Base-by-base conservation (phyloP, 202 grass and related monocot genomes). In the Eragrostis tef region DNA sequence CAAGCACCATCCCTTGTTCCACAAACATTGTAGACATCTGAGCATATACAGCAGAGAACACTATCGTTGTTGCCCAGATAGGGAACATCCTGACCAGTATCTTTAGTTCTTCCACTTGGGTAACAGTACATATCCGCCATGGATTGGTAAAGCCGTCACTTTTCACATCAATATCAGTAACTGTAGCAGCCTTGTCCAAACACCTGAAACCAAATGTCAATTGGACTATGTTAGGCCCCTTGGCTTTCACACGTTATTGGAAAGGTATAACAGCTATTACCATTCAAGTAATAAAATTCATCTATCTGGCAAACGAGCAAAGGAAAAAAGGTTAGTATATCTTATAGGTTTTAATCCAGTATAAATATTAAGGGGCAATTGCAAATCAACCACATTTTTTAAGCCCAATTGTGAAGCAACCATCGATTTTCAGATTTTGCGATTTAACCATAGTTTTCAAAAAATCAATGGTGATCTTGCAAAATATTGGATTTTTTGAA, bases 21-120 rank as follows among this genome's bases (percentile, higher is more conserved):
- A 97, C 94, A 69, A 97, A 97, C 94, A 93, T 89, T 26, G 94
- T 97, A 19, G 94, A 87, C 26, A 91, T 97, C 79, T 97, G 91
- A 71, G 94, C 86, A 75, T 97, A 91, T 7, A 93, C 91, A 19
- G 91, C 88, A 5, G 94, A 97, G 74, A 97, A 97, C 14, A 97
- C 81, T 70, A 97, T 97, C 3, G 91, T 93, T 7, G 91, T 93
- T 21, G 88, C 94, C 94, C 91, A 97, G 41, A 97, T 63, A 60
- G 94, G 94, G 75, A 97, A 88, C 94, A 97, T 97, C 61, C 93
- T 81, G 52, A 97, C 43, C 9, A 97, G 69, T 71, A 97, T 93
- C 88, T 97, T 97, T 74, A 97, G 78, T 80, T 97, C 93, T 75
- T 97, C 93, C 41, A 97, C 93, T 86, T 97, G 93, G 48, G 90